These are phyloP conservation scores for Pyrus communis DNA, from an alignment of 306 rosid genomes.

Conservation along the genomic window DNA sequence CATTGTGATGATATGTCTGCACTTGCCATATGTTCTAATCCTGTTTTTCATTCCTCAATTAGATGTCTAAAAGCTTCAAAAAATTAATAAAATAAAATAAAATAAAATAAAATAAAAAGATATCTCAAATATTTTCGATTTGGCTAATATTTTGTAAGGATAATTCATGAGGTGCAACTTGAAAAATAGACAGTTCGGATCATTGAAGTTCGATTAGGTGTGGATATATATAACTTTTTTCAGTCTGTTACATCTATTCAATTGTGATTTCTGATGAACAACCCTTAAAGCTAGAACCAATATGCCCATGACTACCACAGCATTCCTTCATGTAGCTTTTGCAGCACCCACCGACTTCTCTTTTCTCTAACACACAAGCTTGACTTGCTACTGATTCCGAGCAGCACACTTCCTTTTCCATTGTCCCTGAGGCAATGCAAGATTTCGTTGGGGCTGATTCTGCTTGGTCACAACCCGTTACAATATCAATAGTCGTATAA, in stretches of 20 bases:
- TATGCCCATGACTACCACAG: slow-evolving; percentile 42
- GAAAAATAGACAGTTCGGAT: no score
- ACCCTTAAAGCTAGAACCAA: slow-evolving; percentile 37
- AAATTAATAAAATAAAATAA: no score
- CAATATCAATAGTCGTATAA: slow-evolving; percentile 29
- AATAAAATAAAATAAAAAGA: no score
- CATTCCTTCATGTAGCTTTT: slow-evolving; percentile 82
- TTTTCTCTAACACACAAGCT: slow-evolving; percentile 45
- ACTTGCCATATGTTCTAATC: no score
- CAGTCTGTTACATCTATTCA: slow-evolving; percentile 34
- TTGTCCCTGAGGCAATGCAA: slow-evolving; percentile 3
- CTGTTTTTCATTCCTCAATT: no score
- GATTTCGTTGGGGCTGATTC: slow-evolving; percentile 3
- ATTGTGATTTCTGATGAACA: slow-evolving; percentile 53
- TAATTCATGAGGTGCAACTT: no score
- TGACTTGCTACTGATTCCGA: slow-evolving; percentile 9
- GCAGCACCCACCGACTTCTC: slow-evolving; percentile 65
- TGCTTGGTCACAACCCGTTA: background rate
- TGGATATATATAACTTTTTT: background rate
- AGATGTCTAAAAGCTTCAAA: no score
- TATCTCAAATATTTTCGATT: no score
- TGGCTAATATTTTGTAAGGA: no score
- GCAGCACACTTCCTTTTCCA: slow-evolving; percentile 26
- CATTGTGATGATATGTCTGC: no score
- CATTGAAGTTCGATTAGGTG: no score